These are phyloP conservation scores for Panus rudis DNA, from an alignment of 768 basidiomycete genomes.

Conservation along the genomic window DNA sequence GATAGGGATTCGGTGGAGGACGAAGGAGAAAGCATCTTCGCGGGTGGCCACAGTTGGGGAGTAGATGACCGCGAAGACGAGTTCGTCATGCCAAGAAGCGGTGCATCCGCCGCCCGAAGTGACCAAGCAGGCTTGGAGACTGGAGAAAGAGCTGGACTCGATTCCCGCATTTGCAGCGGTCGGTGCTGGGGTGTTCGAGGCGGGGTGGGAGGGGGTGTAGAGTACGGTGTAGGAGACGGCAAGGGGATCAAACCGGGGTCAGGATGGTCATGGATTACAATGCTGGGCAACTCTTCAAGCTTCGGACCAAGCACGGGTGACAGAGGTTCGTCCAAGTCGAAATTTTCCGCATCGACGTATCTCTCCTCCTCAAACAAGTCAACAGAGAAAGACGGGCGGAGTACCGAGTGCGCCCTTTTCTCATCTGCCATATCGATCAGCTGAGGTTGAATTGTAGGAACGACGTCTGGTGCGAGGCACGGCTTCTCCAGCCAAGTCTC, in stretches of 20 bases:
- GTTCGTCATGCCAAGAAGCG: constrained; percentile 28
- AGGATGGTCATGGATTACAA: constrained; percentile 21
- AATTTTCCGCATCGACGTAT: constrained; percentile 18
- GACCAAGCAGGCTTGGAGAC: constrained; percentile 30
- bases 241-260: constrained; percentile 41
- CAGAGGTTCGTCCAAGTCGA: constrained; percentile 10
- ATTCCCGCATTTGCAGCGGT: constrained; percentile 21
- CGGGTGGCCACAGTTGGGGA: neutral
- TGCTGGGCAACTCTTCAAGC: constrained; percentile 7
- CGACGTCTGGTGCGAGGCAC: constrained; percentile 5
- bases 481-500: no score
- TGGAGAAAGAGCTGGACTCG: constrained; percentile 4
- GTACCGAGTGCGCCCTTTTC: no score
- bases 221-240: constrained; percentile 10
- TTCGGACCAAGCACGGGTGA: no score
- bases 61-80: neutral
- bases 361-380: constrained; percentile 14
- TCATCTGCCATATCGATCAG: no score
- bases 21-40: constrained; percentile 10
- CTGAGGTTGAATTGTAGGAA: no score
- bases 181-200: constrained; percentile 13
- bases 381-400: constrained; percentile 7
- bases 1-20: constrained; percentile 3
- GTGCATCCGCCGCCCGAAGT: constrained; percentile 35
- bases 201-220: constrained; percentile 10